phyloP scores from a whole-genome alignment of 1,284 basidiomycete genomes.

The Schizophyllum amplum region DNA sequence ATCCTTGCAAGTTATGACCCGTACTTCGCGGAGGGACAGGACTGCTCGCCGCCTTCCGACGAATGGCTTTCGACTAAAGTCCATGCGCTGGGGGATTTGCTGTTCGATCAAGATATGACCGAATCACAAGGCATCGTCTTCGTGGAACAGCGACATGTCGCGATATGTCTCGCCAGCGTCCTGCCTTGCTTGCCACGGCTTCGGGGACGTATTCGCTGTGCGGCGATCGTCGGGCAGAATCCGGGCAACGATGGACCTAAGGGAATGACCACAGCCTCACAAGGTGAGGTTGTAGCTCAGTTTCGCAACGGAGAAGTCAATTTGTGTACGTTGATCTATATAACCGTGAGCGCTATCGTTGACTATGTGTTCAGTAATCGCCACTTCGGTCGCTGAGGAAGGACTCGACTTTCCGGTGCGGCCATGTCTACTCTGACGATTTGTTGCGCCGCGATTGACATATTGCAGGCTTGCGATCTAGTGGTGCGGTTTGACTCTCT shows the following conservation, averaged over 20 bases:
- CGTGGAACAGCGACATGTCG: slow-evolving; percentile 75
- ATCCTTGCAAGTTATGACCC: slow-evolving; percentile 42
- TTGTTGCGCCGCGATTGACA: not conserved
- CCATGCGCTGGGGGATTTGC: slow-evolving; percentile 46
- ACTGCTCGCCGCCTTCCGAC: slow-evolving; percentile 30
- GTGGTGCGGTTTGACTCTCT: slow-evolving; percentile 75
- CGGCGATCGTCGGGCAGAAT: slow-evolving; percentile 59
- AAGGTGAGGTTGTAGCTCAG: not conserved
- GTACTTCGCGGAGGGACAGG: slow-evolving; percentile 29
- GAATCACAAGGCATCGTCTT: slow-evolving; percentile 78
- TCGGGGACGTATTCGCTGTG: slow-evolving; percentile 47
- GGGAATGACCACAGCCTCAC: not conserved
- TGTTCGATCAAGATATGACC: slow-evolving; percentile 44
- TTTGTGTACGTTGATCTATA: slow-evolving; percentile 43
- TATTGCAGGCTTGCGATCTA: slow-evolving; percentile 70
- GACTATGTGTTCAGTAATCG: slow-evolving; percentile 46
- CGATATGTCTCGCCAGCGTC: slow-evolving; percentile 57
- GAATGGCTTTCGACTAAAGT: slow-evolving; percentile 72
- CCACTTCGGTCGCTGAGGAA: slow-evolving; percentile 83
- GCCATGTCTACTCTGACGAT: not conserved
- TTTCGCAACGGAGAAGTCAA: slow-evolving; percentile 65
- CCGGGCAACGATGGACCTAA: not conserved
- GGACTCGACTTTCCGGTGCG: slow-evolving; percentile 77
- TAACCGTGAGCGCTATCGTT: slow-evolving; percentile 1
- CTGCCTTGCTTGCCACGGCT: slow-evolving; percentile 52